A percentile compares a stretch with the other conserved stretches of the same genome.
These are phyloP conservation scores for Cryptococcus jaspeensis DNA, from an alignment of 1,284 basidiomycete species.

Conservation along the genomic window DNA sequence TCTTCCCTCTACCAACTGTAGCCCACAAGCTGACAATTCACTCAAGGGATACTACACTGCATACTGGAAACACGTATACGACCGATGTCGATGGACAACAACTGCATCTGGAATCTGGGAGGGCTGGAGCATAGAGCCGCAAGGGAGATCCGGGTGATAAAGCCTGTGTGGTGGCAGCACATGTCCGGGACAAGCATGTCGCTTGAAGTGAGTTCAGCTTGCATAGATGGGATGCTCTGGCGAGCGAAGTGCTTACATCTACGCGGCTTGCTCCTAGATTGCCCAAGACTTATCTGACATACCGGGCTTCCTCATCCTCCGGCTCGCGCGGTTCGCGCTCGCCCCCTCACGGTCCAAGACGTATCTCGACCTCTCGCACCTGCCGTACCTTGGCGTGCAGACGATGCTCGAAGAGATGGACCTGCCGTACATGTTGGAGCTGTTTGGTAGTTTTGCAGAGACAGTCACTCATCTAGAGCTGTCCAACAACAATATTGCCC, in stretches of 20 bases:
- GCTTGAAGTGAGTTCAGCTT: neutral
- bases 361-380: conserved; percentile 6
- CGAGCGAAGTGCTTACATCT: too few species aligned
- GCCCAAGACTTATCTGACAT: neutral
- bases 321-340: conserved; percentile 4
- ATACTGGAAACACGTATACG: neutral
- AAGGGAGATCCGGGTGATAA: neutral
- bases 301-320: conserved; percentile 4
- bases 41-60: neutral
- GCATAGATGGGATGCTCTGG: neutral
- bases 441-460: neutral
- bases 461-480: conserved; percentile 10
- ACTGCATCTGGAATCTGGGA: neutral
- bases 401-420: conserved; percentile 7
- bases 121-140: conserved; percentile 4
- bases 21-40: too few species aligned
- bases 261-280: too few species aligned
- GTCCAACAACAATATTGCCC: conserved; percentile 10
- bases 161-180: neutral
- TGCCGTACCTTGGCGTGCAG: conserved; percentile 3
- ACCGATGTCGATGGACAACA: neutral
- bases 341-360: neutral
- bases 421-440: neutral
- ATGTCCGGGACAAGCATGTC: neutral
- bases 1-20: too few species aligned